phyloP scores from a whole-genome alignment of 1,284 basidiomycete species.

The Sanguinoderma infundibulare region DNA sequence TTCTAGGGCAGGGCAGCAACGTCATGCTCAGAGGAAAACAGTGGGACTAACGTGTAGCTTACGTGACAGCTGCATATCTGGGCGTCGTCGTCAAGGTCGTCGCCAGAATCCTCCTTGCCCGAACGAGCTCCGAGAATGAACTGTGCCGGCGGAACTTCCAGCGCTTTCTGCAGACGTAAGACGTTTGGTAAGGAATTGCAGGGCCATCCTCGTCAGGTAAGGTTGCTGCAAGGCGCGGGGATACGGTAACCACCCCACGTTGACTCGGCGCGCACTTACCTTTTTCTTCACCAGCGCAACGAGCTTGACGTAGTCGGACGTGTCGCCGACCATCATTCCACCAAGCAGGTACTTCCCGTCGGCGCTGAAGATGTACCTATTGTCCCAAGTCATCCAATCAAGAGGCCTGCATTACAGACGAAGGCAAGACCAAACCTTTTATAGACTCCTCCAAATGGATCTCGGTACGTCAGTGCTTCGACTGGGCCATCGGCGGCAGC shows the following conservation, averaged over 20 bases:
- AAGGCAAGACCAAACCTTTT: constrained; percentile 57
- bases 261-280: constrained; percentile 35
- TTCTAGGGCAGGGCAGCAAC: constrained; percentile 42
- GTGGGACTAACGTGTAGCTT: background rate
- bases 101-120: constrained; percentile 61
- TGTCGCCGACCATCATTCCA: constrained; percentile 85
- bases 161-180: constrained; percentile 49
- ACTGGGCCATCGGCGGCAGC: constrained; percentile 48
- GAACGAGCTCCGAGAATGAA: constrained; percentile 61
- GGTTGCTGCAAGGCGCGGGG: background rate
- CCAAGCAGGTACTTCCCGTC: constrained; percentile 78
- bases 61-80: constrained; percentile 75
- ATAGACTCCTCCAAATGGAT: constrained; percentile 73
- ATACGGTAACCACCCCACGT: background rate
- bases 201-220: background rate
- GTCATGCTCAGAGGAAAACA: background rate
- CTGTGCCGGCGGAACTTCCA: constrained; percentile 69
- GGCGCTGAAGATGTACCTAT: constrained; percentile 69
- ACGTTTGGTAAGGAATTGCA: constrained; percentile 1
- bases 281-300: constrained; percentile 76
- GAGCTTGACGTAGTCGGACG: constrained; percentile 72
- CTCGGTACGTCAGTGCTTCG: constrained; percentile 71
- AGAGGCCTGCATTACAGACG: background rate
- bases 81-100: constrained; percentile 72
- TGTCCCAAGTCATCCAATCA: background rate